Evolutionary conservation across 139 green algal species (phyloP).

Genomic region (Astrephomene gubernaculifera): DNA sequence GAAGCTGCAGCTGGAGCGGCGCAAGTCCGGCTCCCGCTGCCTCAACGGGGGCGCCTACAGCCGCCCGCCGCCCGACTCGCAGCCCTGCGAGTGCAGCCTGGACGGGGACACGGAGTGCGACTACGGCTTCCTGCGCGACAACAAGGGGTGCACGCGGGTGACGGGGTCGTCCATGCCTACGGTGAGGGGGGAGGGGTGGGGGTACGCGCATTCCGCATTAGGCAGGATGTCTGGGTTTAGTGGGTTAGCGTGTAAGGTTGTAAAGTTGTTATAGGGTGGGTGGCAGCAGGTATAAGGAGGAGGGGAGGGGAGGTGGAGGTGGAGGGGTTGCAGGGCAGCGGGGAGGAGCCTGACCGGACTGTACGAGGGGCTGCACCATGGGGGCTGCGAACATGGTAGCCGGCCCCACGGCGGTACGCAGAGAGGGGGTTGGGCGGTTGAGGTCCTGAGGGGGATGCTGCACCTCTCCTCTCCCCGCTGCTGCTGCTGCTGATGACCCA

Average conservation of each 20-base stretch:
- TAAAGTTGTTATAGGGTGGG: too few species aligned
- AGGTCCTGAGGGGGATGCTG: neutral
- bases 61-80: neutral
- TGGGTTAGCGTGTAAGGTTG: too few species aligned
- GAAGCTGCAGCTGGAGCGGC: slow-evolving; percentile 56
- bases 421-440: neutral
- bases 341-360: too few species aligned
- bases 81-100: slow-evolving; percentile 54
- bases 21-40: slow-evolving; percentile 68
- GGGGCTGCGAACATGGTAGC: too few species aligned
- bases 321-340: too few species aligned
- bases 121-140: slow-evolving; percentile 59
- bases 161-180: slow-evolving; percentile 1
- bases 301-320: too few species aligned
- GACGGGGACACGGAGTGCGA: slow-evolving; percentile 79
- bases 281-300: too few species aligned
- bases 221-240: too few species aligned
- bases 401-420: neutral
- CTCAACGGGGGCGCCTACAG: slow-evolving; percentile 74
- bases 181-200: neutral
- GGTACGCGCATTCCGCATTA: too few species aligned
- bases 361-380: too few species aligned
- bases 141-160: slow-evolving; percentile 33
- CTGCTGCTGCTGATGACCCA: neutral
- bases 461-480: neutral